These are phyloP conservation scores for Pisolithus microcarpus DNA, from an alignment of 768 basidiomycete genomes.

Conservation along the genomic window DNA sequence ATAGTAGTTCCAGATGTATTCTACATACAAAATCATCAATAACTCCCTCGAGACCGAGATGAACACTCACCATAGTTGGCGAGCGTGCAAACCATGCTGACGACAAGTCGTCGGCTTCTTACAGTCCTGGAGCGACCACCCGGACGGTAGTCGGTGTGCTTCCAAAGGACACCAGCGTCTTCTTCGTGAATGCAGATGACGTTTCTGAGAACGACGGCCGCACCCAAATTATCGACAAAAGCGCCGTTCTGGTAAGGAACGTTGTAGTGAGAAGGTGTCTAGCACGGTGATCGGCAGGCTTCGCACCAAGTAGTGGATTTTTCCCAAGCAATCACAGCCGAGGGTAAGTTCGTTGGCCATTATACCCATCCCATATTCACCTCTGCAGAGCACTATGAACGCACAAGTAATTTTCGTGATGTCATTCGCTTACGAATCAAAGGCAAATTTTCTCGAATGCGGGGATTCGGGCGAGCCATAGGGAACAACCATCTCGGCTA, in stretches of 20 bases:
- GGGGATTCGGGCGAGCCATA: constrained; percentile 82
- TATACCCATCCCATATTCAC: constrained; percentile 90
- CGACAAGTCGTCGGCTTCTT: constrained; percentile 75
- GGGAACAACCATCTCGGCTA: constrained; percentile 92
- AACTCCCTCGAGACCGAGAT: not conserved
- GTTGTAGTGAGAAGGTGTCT: constrained; percentile 4
- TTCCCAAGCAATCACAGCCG: constrained; percentile 84
- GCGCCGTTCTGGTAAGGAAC: constrained; percentile 50
- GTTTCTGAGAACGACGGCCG: constrained; percentile 68
- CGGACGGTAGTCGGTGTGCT: constrained; percentile 85
- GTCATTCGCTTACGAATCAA: constrained; percentile 56
- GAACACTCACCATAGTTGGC: constrained; percentile 70
- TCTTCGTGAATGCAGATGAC: constrained; percentile 94
- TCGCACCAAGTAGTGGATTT: constrained; percentile 76
- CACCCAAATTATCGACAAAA: constrained; percentile 71
- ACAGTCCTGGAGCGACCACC: constrained; percentile 75
- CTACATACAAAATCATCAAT: constrained; percentile 28
- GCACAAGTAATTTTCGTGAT: not conserved
- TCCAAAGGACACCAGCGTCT: constrained; percentile 88
- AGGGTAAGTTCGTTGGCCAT: constrained; percentile 87
- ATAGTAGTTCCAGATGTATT: constrained; percentile 81
- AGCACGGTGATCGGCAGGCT: not conserved
- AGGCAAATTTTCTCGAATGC: constrained; percentile 85
- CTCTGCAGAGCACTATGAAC: constrained; percentile 31
- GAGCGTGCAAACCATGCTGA: constrained; percentile 87